These are phyloP conservation scores for Magnolia sinica DNA, from an alignment of 164 flowering plant genomes.

Conservation along the genomic window DNA sequence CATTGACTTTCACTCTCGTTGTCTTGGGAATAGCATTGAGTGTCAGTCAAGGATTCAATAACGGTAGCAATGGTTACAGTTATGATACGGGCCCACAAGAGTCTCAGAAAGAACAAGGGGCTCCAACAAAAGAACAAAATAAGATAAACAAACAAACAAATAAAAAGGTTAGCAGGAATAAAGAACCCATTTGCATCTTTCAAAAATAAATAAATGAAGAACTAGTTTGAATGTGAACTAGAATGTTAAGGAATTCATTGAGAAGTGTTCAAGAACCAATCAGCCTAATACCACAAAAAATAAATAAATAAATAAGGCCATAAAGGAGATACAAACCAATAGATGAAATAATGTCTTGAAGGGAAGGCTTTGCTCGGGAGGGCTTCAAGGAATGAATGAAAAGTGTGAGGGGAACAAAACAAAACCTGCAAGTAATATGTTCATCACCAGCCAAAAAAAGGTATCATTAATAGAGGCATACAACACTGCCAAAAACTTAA, in stretches of 20 bases:
- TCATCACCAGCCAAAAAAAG: neutral
- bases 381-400: slow-evolving; percentile 33
- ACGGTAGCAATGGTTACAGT: no score
- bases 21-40: neutral
- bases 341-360: slow-evolving; percentile 48
- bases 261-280: neutral
- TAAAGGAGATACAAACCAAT: slow-evolving; percentile 51
- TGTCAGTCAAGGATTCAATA: neutral
- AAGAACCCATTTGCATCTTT: no score
- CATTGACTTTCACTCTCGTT: neutral
- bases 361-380: slow-evolving; percentile 22
- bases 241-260: neutral
- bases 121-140: no score
- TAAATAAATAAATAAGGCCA: neutral
- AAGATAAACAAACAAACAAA: no score
- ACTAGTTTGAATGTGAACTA: neutral
- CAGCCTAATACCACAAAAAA: neutral
- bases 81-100: no score
- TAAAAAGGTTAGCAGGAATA: no score
- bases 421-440: slow-evolving; percentile 52
- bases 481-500: no score
- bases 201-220: neutral
- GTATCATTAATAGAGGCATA: no score
- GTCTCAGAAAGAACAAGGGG: no score
- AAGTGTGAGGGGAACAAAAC: slow-evolving; percentile 50